A percentile compares a stretch with the other conserved stretches of the same genome.
Conservation (phyloP, 2,329 filamentous ascomycete genomes). For the Drechslerella dactyloides region DNA sequence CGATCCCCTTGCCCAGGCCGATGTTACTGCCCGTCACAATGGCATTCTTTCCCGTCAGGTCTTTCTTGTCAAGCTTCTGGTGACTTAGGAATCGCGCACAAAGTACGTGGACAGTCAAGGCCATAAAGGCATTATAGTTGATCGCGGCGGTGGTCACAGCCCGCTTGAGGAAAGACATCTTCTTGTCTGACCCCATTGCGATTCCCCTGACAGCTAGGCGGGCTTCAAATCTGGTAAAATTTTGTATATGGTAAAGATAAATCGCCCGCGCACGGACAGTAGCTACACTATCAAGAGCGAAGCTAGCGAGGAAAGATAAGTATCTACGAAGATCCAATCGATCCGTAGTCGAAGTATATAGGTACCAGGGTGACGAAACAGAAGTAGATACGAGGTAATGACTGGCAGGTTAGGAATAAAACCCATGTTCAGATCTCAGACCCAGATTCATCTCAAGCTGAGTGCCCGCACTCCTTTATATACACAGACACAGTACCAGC, state of each 20-base stretch:
- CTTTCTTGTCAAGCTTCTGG: slow-evolving; percentile 31
- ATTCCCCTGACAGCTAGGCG: background rate
- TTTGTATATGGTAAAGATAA: slow-evolving; percentile 10
- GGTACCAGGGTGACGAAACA: background rate
- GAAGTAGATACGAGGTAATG: slow-evolving; percentile 6
- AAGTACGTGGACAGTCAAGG: slow-evolving; percentile 11
- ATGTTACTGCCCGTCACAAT: slow-evolving; percentile 45
- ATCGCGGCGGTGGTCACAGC: slow-evolving; percentile 27
- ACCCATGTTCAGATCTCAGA: no score
- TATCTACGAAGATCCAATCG: no score
- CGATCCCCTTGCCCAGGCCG: slow-evolving; percentile 45
- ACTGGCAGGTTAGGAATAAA: background rate
- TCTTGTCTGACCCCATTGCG: slow-evolving; percentile 36
- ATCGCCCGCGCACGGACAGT: background rate
- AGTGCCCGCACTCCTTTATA: no score
- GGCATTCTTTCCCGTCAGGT: slow-evolving; percentile 41
- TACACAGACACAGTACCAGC: no score
- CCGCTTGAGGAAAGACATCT: slow-evolving; percentile 35
- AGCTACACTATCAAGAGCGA: no score
- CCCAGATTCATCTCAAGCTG: no score
- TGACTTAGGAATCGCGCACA: slow-evolving; percentile 20
- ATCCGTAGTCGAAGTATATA: background rate
- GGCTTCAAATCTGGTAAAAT: slow-evolving; percentile 1
- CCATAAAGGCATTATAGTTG: slow-evolving; percentile 26
- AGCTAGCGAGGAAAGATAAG: no score